These are phyloP conservation scores for Globisporangium orthogonon DNA, from an alignment of 352 stramenopile species.

Conservation along the genomic window DNA sequence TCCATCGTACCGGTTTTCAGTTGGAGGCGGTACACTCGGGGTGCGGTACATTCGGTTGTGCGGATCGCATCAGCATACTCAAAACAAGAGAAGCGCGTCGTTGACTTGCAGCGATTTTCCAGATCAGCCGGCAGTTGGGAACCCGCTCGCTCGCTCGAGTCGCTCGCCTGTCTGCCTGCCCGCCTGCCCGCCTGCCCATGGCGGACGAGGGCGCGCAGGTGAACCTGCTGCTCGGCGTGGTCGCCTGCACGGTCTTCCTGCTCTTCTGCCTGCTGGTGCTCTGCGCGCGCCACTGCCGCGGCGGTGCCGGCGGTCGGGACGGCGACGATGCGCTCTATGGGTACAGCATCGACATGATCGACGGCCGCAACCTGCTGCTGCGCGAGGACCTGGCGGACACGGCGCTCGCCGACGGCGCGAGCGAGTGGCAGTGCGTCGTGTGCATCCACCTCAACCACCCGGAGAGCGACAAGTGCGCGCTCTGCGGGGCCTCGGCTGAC, in stretches of 20 bases:
- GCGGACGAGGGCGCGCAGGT: conserved; percentile 9
- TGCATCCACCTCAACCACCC: conserved; percentile 74
- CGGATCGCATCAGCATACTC: too few relatives aligned
- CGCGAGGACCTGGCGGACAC: conserved; percentile 66
- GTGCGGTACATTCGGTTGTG: too few relatives aligned
- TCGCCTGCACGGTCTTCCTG: conserved; percentile 29
- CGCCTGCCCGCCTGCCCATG: neutral
- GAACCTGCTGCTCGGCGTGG: conserved; percentile 12
- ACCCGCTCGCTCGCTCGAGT: too few relatives aligned
- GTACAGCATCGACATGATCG: conserved; percentile 46
- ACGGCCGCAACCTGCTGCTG: conserved; percentile 38
- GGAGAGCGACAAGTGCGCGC: conserved; percentile 44
- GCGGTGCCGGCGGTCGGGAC: conserved; percentile 11
- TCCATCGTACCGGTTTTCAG: too few relatives aligned
- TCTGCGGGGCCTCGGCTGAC: conserved; percentile 61
- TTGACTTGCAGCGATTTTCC: too few relatives aligned
- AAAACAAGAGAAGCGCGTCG: too few relatives aligned
- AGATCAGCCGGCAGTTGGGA: too few relatives aligned
- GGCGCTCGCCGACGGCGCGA: conserved; percentile 46
- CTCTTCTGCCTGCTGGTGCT: conserved; percentile 40
- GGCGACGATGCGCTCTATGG: conserved; percentile 24
- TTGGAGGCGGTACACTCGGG: too few relatives aligned
- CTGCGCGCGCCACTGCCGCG: conserved; percentile 31
- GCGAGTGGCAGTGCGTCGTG: conserved; percentile 71
- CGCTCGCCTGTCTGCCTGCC: too few relatives aligned